These are phyloP conservation scores for Blastomyces gilchristii DNA, from an alignment of 2,329 filamentous ascomycete genomes.

Conservation along the genomic window DNA sequence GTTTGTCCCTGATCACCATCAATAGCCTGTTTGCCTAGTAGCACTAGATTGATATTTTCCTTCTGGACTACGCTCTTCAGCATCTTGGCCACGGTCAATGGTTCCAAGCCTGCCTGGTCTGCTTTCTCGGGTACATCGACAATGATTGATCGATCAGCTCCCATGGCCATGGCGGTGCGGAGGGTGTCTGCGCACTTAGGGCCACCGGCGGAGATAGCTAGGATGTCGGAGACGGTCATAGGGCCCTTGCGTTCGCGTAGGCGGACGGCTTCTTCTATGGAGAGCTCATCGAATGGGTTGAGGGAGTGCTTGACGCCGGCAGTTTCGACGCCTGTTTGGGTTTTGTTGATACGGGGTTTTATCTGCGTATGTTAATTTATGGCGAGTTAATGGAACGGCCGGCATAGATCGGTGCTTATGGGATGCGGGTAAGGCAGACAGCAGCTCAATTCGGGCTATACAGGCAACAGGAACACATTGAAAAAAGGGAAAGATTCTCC, in stretches of 20 bases:
- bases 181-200: slow-evolving; percentile 79
- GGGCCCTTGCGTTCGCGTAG: slow-evolving; percentile 80
- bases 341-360: slow-evolving; percentile 60
- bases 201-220: slow-evolving; percentile 79
- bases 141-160: slow-evolving; percentile 83
- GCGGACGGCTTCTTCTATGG: slow-evolving; percentile 88
- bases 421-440: not conserved
- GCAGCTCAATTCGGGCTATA: not conserved
- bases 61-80: slow-evolving; percentile 67
- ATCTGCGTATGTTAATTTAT: slow-evolving; percentile 35
- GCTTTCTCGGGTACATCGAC: slow-evolving; percentile 64
- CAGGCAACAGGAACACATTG: not conserved
- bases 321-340: slow-evolving; percentile 80
- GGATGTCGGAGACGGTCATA: slow-evolving; percentile 77
- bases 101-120: slow-evolving; percentile 57
- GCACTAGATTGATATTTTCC: slow-evolving; percentile 82
- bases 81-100: slow-evolving; percentile 84
- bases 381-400: not conserved
- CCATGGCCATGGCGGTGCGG: slow-evolving; percentile 97
- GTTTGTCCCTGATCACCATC: slow-evolving; percentile 95
- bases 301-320: slow-evolving; percentile 92
- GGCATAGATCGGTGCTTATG: not conserved
- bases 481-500: not conserved
- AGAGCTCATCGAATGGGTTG: slow-evolving; percentile 98
- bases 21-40: slow-evolving; percentile 96